These are phyloP conservation scores for Metrosideros polymorpha DNA, from an alignment of 441 rosid species.

Conservation along the genomic window DNA sequence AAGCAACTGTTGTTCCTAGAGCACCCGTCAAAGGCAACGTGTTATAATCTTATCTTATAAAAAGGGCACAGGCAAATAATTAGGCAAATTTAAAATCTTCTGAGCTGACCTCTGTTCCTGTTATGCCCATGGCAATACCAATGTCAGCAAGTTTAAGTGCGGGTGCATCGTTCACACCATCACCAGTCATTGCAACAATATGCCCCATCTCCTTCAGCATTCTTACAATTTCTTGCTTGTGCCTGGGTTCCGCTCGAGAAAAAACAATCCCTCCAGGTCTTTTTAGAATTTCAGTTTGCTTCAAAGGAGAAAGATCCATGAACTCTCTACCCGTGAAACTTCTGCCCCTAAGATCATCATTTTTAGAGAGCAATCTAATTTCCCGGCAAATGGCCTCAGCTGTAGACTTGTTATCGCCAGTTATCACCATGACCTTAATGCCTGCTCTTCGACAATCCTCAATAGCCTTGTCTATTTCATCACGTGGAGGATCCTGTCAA, in stretches of 20 bases:
- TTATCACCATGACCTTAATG: slow-evolving; percentile 77
- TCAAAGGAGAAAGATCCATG: slow-evolving; percentile 40
- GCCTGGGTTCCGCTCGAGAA: slow-evolving; percentile 86
- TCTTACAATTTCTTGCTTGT: slow-evolving; percentile 85
- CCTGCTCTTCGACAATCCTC: slow-evolving; percentile 82
- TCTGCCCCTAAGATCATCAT: slow-evolving; percentile 46
- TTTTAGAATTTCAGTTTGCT: slow-evolving; percentile 39
- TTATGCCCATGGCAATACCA: slow-evolving; percentile 92
- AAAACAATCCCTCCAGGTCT: slow-evolving; percentile 76
- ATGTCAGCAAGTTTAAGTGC: slow-evolving; percentile 90
- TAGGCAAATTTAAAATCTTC: background rate
- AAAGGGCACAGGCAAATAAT: background rate
- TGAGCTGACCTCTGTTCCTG: slow-evolving; percentile 71
- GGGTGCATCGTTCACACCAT: slow-evolving; percentile 94
- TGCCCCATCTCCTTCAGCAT: slow-evolving; percentile 83
- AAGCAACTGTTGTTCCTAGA: background rate
- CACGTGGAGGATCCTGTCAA: slow-evolving; percentile 83
- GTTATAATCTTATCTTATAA: background rate
- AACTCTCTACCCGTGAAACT: slow-evolving; percentile 80
- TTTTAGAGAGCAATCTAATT: slow-evolving; percentile 42
- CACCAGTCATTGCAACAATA: slow-evolving; percentile 92
- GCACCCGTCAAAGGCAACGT: background rate
- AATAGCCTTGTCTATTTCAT: slow-evolving; percentile 63
- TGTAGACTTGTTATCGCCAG: slow-evolving; percentile 90
- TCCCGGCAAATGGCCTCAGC: slow-evolving; percentile 87